Base-by-base conservation (phyloP, 2,329 filamentous ascomycete genomes). In the Calonectria fujianensis region DNA sequence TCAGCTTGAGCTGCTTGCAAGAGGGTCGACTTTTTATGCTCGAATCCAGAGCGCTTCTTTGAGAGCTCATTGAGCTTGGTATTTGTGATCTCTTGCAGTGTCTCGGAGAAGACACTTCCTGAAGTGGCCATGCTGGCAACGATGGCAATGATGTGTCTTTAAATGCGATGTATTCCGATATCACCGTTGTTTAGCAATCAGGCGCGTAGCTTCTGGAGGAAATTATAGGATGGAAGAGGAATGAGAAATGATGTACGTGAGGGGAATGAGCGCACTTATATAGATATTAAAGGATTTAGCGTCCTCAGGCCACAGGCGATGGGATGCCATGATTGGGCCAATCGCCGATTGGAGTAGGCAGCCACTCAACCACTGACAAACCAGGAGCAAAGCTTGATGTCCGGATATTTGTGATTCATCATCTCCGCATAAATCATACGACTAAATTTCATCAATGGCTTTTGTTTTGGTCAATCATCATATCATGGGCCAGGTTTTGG, bases 61-160 rank as follows among this genome's bases (percentile, higher is more conserved):
- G 85, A 85, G 0, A 88, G 80, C 70, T 88, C 86, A 9, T 86
- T 82, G 1, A 88, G 84, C 65, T 88, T 88, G 57, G 84, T 86
- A 52, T 83, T 84, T 48, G 86, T 88, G 75, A 88, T 87, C 64
- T 85, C 82, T 50, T 85, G 85, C 1, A 88, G 82, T 0, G 86
- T 88, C 73, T 86, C 81, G 0, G 86, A 87, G 75, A 87, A 85
- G 74, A 86, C 85, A 70, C 84, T 85, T 37, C 84, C 77, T 0
- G 80, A 81, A 14, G 78, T 70, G 2, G 80, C 64, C 82, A 83
- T 83, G 72, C 11, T 78, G 75, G 11, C 6, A 29, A 1, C 32
- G 10, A 35, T 35, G 45, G 9, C 35, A 16, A 39, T 2, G n/a
- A 45, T 64, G 14, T 9, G 20, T 65, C 27, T 24, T 11, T 2